Evolutionary conservation across 495 filamentous ascomycete genomes (phyloP).

Genomic region (Lophiostoma macrostomum): DNA sequence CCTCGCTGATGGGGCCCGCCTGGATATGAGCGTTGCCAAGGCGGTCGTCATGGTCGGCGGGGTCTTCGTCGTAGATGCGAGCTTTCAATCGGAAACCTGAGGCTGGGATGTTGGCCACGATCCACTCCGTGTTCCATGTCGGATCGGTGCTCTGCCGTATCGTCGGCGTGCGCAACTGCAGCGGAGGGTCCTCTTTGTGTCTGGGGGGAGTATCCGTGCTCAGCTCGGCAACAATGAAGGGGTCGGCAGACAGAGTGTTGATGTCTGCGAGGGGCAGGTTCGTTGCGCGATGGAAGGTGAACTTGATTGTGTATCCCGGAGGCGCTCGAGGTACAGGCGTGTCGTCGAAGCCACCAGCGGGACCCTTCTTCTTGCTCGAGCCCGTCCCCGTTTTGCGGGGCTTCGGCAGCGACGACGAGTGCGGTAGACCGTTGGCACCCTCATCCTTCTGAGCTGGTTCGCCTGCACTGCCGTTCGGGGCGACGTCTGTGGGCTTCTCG

Average conservation of each 20-base stretch:
- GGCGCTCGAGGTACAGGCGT: slow-evolving; percentile 71
- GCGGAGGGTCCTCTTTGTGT: slow-evolving; percentile 73
- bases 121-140: slow-evolving; percentile 80
- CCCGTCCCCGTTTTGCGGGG: slow-evolving; percentile 5
- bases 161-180: slow-evolving; percentile 74
- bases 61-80: slow-evolving; percentile 84
- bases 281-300: slow-evolving; percentile 76
- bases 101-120: slow-evolving; percentile 77
- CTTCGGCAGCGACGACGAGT: background rate
- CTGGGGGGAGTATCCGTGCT: slow-evolving; percentile 58
- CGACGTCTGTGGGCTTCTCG: background rate
- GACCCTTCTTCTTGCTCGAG: slow-evolving; percentile 44
- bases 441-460: background rate
- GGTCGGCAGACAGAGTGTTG: slow-evolving; percentile 73
- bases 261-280: slow-evolving; percentile 83
- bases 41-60: slow-evolving; percentile 79
- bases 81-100: slow-evolving; percentile 78
- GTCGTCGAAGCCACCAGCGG: slow-evolving; percentile 73
- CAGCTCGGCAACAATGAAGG: slow-evolving; percentile 72
- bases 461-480: slow-evolving; percentile 2
- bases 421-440: background rate
- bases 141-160: slow-evolving; percentile 67
- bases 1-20: slow-evolving; percentile 54
- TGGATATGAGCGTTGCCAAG: slow-evolving; percentile 77
- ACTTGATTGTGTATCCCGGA: slow-evolving; percentile 75